These are phyloP conservation scores for Corniculantispora saksenae DNA, from an alignment of 2,329 filamentous ascomycete species.

Conservation along the genomic window DNA sequence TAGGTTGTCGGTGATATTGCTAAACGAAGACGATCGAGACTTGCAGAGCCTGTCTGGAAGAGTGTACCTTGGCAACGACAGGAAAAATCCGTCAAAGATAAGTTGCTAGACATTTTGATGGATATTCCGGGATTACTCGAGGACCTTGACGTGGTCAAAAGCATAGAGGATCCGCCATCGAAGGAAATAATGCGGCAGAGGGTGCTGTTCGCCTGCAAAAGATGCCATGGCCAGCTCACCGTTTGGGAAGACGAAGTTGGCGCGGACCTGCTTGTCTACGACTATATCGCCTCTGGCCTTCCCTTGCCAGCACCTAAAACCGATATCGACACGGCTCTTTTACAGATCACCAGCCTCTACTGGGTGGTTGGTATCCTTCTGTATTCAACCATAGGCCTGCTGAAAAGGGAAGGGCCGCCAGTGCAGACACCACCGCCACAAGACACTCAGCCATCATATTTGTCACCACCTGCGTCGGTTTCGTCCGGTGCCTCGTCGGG, in stretches of 20 bases:
- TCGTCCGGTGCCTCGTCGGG: neutral
- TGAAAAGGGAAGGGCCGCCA: neutral
- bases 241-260: constrained; percentile 12
- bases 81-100: constrained; percentile 10
- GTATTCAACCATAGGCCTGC: constrained; percentile 2
- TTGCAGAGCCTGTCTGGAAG: neutral
- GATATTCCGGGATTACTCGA: constrained; percentile 10
- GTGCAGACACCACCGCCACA: neutral
- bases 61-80: neutral
- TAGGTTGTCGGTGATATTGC: constrained; percentile 14
- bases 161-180: neutral
- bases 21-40: neutral
- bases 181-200: neutral
- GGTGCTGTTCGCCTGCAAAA: neutral
- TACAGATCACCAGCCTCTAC: constrained; percentile 10
- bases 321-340: constrained; percentile 4
- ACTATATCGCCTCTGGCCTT: neutral
- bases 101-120: constrained; percentile 11
- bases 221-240: neutral
- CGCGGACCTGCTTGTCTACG: neutral
- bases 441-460: neutral
- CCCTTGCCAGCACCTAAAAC: constrained; percentile 4
- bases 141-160: neutral
- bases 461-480: neutral
- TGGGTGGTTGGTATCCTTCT: constrained; percentile 7